Base-by-base conservation (phyloP, 2,329 filamentous ascomycete genomes). In the Aureobasidium sp. region DNA sequence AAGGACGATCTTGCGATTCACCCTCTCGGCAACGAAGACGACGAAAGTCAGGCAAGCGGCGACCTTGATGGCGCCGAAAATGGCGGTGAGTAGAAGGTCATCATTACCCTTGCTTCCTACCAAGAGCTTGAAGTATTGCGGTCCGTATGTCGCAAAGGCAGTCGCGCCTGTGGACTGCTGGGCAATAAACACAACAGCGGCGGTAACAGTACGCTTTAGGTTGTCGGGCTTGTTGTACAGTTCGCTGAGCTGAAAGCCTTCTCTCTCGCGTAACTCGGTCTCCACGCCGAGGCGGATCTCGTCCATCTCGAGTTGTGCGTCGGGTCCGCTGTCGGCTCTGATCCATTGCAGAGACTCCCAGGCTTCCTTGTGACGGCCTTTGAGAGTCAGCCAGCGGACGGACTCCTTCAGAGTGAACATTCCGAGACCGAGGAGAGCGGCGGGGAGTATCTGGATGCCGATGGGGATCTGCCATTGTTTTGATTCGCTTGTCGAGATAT, bases 381-480 rank as follows among this genome's bases (percentile, higher is more conserved):
- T 73, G n/a, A 73, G 74, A 5, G 78, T 75, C 1, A 82, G 74
- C 81, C 81, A 83, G 17, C 80, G 73, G 0, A 79, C 75, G 47
- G 78, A 81, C 66, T 82, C 81, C 14, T 76, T 75, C 1, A 82
- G 68, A 0, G 77, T 78, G 12, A 81, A 67, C 73, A 81, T 78
- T 1, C 80, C 79, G 1, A 81, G 57, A 0, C 78, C 79, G 51
- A 82, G 77, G 0, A 81, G 63, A 1, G 70, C 76, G 0, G 78
- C 79, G 0, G 79, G 79, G 0, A 79, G 68, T 7, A 82, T 72
- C 65, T 82, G 81, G 4, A 84, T 71, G 0, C 78, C 81, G 59
- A 84, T 77, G 1, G 81, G 82, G 31, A 84, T 76, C 69, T 83
- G 81, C 82, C 81, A 84, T 70, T 84, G 81, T 12, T 62, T 61